Evolutionary conservation across 2,329 filamentous ascomycete genomes (phyloP), one percentile per base, ranked within the genome.

Genomic region (Exophiala alcalophila): DNA sequence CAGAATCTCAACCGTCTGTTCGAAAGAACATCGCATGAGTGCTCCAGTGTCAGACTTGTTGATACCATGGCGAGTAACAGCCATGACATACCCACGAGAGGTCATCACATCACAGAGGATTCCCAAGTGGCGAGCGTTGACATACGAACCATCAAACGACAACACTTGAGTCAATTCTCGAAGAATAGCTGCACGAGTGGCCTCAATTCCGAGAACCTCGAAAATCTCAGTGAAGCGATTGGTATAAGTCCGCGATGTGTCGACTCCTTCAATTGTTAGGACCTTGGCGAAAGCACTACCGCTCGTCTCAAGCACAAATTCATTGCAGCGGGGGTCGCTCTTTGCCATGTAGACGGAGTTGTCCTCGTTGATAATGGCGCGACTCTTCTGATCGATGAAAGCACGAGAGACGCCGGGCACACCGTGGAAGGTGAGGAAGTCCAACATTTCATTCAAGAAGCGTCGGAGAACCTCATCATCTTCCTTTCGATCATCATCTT

Each of bases 21-120:
- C 92, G 69, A 98, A 98, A 2, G 92, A 98, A 75, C 94, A 98
- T 65, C 92, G 85, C 92, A 98, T 98, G 59, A 98, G 76, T 7
- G 92, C 94, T 73, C 92, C 92, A 50, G 94, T 98, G 62, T 98
- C 92, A 18, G 91, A 88, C 59, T 92, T 83, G 72, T 98, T 98
- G 72, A 98, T 98, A 70, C 92, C 92, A 63, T 98, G 92, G 68
- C 92, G 86, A 42, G 92, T 98, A 52, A 98, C 91, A 10, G 92
- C 91, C 66, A 95, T 95, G 59, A 98, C 83, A 58, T 85, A 84
- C 55, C 92, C 92, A 59, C 92, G 81, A 59, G 94, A 89, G 19
- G 90, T 96, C 92, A 98, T 98, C 52, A 98, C 88, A 69, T 98
- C 92, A 53, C 94, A 89, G 39, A 98, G 76, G 24, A 98, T 80